Evolutionary conservation across 768 basidiomycete species (phyloP), one percentile per base, ranked within the genome.

Genomic region (Leccinum barrowsii): DNA sequence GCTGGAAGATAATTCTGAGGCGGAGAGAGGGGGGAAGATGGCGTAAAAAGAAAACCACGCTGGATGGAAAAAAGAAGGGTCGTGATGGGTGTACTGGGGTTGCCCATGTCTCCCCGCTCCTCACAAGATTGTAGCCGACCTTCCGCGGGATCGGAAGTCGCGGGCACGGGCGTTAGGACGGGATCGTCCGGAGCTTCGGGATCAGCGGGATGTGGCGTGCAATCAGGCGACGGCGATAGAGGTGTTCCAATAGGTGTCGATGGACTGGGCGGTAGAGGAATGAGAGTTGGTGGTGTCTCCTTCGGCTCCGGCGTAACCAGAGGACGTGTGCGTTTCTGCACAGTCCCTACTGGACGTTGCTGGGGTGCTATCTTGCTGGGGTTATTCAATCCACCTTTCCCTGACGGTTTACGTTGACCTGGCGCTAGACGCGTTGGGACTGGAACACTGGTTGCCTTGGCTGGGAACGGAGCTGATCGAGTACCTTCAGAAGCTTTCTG

Each of bases 41-140:
- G 86, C 4, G 85, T 84, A 62, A 83, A 79, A n/a, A 85, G 69
- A 69, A 89, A 89, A 32, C 86, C 87, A 15, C 78, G 80, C 61
- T 89, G 80, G 56, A 89, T 89, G 3, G 85, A 73, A 15, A 78
- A 75, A 48, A 85, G 72, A 30, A 89, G 78, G 8, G 82, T 75
- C 7, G 87, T 87, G 50, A 89, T 89, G 2, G 87, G 87, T 30
- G 87, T 89, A 60, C 77, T 82, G 4, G 72, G 71, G 28, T 59
- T 34, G 12, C 34, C 54, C 0, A 44, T 47, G n/a, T 55, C 50
- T 19, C 52, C 47, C 7, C 54, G 55, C 15, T 49, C 56, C 12
- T 57, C 56, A 47, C 48, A 55, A 47, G 59, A 13, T 44, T 13
- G 37, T 30, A 22, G 12, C 5, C 49, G 50, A 26, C 49, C 51